phyloP scores from a whole-genome alignment of 257 asterid genomes.

The Solanum sejunctum region DNA sequence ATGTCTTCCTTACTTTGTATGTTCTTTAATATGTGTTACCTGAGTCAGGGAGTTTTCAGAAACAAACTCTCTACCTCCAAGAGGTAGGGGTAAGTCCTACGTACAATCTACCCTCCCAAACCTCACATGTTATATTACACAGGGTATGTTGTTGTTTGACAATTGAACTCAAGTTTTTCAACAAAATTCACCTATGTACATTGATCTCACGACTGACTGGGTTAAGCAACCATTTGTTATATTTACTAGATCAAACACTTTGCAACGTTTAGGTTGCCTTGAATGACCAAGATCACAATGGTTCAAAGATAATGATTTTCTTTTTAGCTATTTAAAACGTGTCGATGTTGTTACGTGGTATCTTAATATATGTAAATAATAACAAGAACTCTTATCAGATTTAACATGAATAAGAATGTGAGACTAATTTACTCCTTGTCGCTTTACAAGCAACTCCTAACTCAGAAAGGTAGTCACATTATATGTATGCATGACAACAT shows the following conservation, averaged over 20 bases:
- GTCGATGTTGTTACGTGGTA: background rate
- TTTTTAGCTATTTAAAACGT: background rate
- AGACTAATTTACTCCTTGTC: background rate
- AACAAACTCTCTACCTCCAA: too few species aligned
- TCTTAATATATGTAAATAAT: background rate
- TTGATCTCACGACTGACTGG: background rate
- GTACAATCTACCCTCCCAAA: background rate
- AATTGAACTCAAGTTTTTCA: background rate
- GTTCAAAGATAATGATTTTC: background rate
- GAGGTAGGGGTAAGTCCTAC: too few species aligned
- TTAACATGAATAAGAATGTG: background rate
- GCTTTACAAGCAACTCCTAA: background rate
- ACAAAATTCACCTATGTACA: background rate
- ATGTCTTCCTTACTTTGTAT: too few species aligned
- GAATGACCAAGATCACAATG: background rate
- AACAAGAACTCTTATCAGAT: background rate
- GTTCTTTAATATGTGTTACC: too few species aligned
- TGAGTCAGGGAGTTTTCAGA: too few species aligned
- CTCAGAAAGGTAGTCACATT: background rate
- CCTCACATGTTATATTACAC: background rate
- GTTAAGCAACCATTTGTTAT: background rate
- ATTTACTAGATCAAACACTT: background rate
- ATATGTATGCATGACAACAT: background rate
- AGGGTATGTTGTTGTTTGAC: background rate
- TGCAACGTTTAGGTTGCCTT: background rate